These are phyloP conservation scores for Singerocomus rubriflavus DNA, from an alignment of 1,284 basidiomycete genomes.

Conservation along the genomic window DNA sequence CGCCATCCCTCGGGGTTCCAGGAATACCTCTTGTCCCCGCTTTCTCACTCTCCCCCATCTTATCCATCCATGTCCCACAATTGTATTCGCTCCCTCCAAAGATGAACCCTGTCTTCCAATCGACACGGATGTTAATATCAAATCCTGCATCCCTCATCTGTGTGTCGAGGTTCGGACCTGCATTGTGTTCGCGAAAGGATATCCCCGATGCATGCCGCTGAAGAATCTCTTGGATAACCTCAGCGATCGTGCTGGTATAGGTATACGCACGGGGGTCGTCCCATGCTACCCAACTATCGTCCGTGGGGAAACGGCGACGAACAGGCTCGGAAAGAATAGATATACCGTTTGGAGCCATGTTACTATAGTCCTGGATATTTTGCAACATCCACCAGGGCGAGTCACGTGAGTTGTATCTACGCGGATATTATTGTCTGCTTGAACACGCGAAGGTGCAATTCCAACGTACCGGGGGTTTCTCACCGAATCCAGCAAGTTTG, in stretches of 20 bases:
- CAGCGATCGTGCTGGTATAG: slow-evolving; percentile 80
- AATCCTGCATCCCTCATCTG: slow-evolving; percentile 95
- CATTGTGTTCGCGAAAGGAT: slow-evolving; percentile 94
- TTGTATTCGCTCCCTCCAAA: slow-evolving; percentile 85
- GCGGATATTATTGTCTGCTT: neutral
- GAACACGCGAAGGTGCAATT: slow-evolving; percentile 5
- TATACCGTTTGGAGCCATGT: slow-evolving; percentile 81
- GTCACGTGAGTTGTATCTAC: slow-evolving; percentile 86
- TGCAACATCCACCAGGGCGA: slow-evolving; percentile 99
- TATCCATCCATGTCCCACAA: slow-evolving; percentile 96
- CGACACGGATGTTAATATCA: slow-evolving; percentile 89
- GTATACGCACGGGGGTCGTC: slow-evolving; percentile 83
- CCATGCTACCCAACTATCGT: slow-evolving; percentile 94
- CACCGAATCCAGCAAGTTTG: slow-evolving; percentile 87
- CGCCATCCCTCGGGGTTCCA: slow-evolving; percentile 93
- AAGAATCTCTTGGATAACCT: slow-evolving; percentile 94
- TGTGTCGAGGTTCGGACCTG: slow-evolving; percentile 91
- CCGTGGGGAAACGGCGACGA: slow-evolving; percentile 88
- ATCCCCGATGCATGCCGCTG: slow-evolving; percentile 94
- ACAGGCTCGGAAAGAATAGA: slow-evolving; percentile 79
- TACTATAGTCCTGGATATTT: slow-evolving; percentile 93
- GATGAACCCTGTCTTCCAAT: slow-evolving; percentile 92
- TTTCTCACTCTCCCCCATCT: slow-evolving; percentile 89
- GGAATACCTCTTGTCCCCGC: slow-evolving; percentile 94
- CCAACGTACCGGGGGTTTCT: slow-evolving; percentile 70